Percentiles rank a stretch among this genome's conserved stretches.
phyloP scores from a whole-genome alignment of 2,329 filamentous ascomycete genomes.

The Claviceps quebecensis region DNA sequence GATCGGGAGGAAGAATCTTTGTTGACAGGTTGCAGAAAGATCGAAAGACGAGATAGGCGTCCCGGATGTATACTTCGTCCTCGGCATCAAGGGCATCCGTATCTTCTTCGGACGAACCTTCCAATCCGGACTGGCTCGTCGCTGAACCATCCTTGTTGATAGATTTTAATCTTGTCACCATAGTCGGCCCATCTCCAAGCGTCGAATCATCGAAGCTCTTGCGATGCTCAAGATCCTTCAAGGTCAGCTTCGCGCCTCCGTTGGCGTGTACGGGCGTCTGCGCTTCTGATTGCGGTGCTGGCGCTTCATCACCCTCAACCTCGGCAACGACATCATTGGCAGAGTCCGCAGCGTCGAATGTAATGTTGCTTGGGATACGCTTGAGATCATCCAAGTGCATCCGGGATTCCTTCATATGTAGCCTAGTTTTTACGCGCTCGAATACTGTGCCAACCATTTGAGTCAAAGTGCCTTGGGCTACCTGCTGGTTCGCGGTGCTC shows the following conservation, averaged over 20 bases:
- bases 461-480: constrained; percentile 89
- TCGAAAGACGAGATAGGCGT: constrained; percentile 92
- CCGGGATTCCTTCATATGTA: constrained; percentile 77
- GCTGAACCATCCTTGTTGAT: constrained; percentile 22
- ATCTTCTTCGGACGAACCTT: constrained; percentile 40
- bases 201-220: constrained; percentile 58
- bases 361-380: constrained; percentile 36
- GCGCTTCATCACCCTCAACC: constrained; percentile 22
- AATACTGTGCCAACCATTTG: constrained; percentile 99
- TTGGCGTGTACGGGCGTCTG: constrained; percentile 17
- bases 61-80: constrained; percentile 92
- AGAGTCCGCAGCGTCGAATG: constrained; percentile 32
- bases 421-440: constrained; percentile 74
- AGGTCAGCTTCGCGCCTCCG: constrained; percentile 42
- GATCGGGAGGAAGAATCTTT: constrained; percentile 76
- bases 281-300: constrained; percentile 17
- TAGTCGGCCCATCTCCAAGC: constrained; percentile 51
- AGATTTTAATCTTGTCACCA: constrained; percentile 48
- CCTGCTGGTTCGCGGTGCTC: constrained; percentile 87
- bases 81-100: constrained; percentile 53
- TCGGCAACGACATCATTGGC: constrained; percentile 24
- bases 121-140: constrained; percentile 40
- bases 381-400: constrained; percentile 40
- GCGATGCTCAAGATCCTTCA: constrained; percentile 52
- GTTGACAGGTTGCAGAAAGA: constrained; percentile 97